Evolutionary conservation across 2,329 filamentous ascomycete genomes (phyloP).

Genomic region (Arthrobotrys megalospora): DNA sequence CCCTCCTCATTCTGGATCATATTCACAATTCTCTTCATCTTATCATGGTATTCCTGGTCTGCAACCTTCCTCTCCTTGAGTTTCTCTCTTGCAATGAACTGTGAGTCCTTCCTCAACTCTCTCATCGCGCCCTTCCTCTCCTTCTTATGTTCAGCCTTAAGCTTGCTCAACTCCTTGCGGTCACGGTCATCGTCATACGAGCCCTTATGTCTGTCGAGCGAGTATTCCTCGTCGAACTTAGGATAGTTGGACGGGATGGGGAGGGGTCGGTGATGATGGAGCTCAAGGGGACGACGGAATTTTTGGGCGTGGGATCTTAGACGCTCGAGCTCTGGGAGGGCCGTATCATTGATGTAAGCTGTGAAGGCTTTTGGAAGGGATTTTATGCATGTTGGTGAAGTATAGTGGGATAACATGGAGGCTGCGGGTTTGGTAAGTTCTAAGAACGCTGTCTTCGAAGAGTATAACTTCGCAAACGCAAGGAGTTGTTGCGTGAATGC

Average conservation of each 20-base stretch:
- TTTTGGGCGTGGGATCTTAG: conserved; percentile 72
- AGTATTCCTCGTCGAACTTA: conserved; percentile 96
- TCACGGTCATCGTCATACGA: conserved; percentile 92
- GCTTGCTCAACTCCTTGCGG: conserved; percentile 84
- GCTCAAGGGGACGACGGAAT: conserved; percentile 81
- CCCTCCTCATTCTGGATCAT: conserved; percentile 98
- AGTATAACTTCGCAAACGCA: conserved; percentile 63
- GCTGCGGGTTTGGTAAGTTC: conserved; percentile 25
- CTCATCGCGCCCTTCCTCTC: conserved; percentile 95
- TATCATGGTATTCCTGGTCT: conserved; percentile 95
- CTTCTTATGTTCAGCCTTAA: conserved; percentile 91
- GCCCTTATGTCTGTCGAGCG: conserved; percentile 83
- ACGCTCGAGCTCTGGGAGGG: conserved; percentile 39
- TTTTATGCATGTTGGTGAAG: conserved; percentile 38
- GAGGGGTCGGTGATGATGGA: conserved; percentile 89
- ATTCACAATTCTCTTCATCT: conserved; percentile 90
- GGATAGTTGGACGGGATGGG: conserved; percentile 90
- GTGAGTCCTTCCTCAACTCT: conserved; percentile 93
- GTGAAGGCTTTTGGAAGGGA: conserved; percentile 36
- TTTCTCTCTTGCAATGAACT: conserved; percentile 92
- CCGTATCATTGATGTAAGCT: conserved; percentile 40
- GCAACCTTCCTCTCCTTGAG: conserved; percentile 92
- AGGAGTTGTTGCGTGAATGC: conserved; percentile 41
- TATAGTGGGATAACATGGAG: conserved; percentile 47
- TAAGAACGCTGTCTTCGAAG: conserved; percentile 53